phyloP scores from a whole-genome alignment of 2,329 filamentous ascomycete genomes.

The Cladosporium halotolerans region DNA sequence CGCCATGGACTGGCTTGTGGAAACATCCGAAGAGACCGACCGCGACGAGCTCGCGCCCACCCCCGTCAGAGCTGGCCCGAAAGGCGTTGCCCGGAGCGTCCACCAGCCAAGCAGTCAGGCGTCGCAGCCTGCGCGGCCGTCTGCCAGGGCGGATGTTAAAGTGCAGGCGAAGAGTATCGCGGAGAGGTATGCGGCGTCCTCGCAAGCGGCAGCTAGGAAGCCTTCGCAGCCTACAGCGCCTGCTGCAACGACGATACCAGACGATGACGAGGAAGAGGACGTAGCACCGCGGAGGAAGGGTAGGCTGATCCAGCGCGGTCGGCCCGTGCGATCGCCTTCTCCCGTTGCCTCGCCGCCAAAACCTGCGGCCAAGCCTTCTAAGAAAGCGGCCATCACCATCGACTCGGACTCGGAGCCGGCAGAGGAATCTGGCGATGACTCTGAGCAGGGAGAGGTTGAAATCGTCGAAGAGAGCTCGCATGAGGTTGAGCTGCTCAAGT shows the following conservation, averaged over 20 bases:
- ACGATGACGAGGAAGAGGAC: slow-evolving; percentile 23
- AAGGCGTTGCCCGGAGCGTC: slow-evolving; percentile 9
- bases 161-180: slow-evolving; percentile 50
- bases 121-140: slow-evolving; percentile 30
- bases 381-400: slow-evolving; percentile 32
- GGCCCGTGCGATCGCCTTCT: slow-evolving; percentile 9
- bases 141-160: slow-evolving; percentile 51
- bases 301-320: slow-evolving; percentile 8
- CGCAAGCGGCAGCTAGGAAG: slow-evolving; percentile 11
- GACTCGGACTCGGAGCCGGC: slow-evolving; percentile 40
- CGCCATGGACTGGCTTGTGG: slow-evolving; percentile 44
- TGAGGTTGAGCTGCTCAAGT: slow-evolving; percentile 57
- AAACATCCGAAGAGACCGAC: slow-evolving; percentile 20
- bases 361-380: slow-evolving; percentile 18
- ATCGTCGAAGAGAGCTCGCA: slow-evolving; percentile 34
- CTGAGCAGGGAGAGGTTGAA: slow-evolving; percentile 12
- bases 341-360: slow-evolving; percentile 17
- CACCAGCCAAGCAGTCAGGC: slow-evolving; percentile 1
- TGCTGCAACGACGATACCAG: slow-evolving; percentile 13
- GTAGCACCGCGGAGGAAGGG: slow-evolving; percentile 1
- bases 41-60: slow-evolving; percentile 21
- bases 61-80: slow-evolving; percentile 5
- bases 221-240: slow-evolving; percentile 20
- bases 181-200: slow-evolving; percentile 25
- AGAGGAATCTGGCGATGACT: slow-evolving; percentile 34